Evolutionary conservation across 192 early-diverging fungal species (phyloP).

Genomic region (Anaeromyces robustus): DNA sequence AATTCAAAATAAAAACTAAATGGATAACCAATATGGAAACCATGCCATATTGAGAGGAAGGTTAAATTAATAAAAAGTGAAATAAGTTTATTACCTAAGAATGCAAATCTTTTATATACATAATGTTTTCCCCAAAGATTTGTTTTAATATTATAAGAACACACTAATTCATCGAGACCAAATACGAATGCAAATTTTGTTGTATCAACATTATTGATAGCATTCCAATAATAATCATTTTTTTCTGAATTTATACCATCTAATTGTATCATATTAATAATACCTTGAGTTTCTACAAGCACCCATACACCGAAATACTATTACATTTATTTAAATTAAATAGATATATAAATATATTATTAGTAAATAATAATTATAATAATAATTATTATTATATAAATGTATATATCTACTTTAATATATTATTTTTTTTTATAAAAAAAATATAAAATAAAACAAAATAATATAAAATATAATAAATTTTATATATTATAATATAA

Average conservation of each 20-base stretch:
- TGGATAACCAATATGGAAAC: constrained; percentile 38
- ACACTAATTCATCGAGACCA: constrained; percentile 28
- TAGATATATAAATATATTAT: too few species aligned
- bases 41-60: constrained; percentile 51
- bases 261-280: constrained; percentile 35
- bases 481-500: too few species aligned
- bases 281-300: constrained; percentile 35
- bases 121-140: constrained; percentile 47
- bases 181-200: constrained; percentile 28
- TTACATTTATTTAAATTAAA: too few species aligned
- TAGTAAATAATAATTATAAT: too few species aligned
- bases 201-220: constrained; percentile 31
- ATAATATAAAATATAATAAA: too few species aligned
- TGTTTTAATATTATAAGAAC: constrained; percentile 47
- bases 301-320: constrained; percentile 48
- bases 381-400: too few species aligned
- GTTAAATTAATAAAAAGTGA: constrained; percentile 22
- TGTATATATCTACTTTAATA: too few species aligned
- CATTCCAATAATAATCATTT: constrained; percentile 25
- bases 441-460: too few species aligned
- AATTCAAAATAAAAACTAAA: constrained; percentile 37
- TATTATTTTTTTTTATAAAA: too few species aligned
- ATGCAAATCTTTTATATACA: constrained; percentile 37
- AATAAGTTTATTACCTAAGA: constrained; percentile 34
- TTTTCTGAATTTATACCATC: constrained; percentile 23